Evolutionary conservation across 2,329 filamentous ascomycete species (phyloP).

Genomic region (Didymella pomorum): DNA sequence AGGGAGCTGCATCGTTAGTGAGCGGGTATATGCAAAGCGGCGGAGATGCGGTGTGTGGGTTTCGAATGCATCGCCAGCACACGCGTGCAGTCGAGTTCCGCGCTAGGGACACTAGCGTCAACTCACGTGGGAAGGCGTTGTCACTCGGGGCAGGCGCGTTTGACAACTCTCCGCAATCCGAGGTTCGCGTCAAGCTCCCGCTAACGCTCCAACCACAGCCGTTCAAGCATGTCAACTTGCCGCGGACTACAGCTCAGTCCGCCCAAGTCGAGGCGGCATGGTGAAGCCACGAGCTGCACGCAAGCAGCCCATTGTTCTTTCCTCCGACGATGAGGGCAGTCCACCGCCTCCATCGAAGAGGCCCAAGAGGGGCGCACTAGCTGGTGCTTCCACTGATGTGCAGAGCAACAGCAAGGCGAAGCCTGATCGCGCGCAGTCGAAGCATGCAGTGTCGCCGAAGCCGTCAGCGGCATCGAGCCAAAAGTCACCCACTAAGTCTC

Average conservation of each 20-base stretch:
- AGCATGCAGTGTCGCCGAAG: slow-evolving; percentile 34
- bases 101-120: not conserved
- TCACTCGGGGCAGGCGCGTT: not conserved
- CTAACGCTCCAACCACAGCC: slow-evolving; percentile 24
- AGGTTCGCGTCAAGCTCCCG: slow-evolving; percentile 20
- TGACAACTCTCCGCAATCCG: slow-evolving; percentile 8
- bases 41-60: slow-evolving; percentile 20
- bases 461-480: slow-evolving; percentile 25
- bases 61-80: slow-evolving; percentile 12
- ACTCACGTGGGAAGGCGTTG: slow-evolving; percentile 9
- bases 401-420: slow-evolving; percentile 27
- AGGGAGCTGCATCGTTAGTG: slow-evolving; percentile 25
- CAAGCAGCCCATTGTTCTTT: slow-evolving; percentile 49
- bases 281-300: slow-evolving; percentile 49
- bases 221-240: slow-evolving; percentile 43
- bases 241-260: slow-evolving; percentile 22
- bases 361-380: slow-evolving; percentile 41
- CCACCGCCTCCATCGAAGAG: slow-evolving; percentile 46
- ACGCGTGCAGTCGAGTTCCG: slow-evolving; percentile 9
- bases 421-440: slow-evolving; percentile 29
- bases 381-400: slow-evolving; percentile 29
- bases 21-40: slow-evolving; percentile 19
- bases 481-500: slow-evolving; percentile 43
- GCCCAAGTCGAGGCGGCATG: slow-evolving; percentile 47
- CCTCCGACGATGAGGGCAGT: slow-evolving; percentile 44